Percentiles rank a stretch among this genome's conserved stretches.
phyloP scores from a whole-genome alignment of 129 eudicot genomes.

The Apium graveolens region DNA sequence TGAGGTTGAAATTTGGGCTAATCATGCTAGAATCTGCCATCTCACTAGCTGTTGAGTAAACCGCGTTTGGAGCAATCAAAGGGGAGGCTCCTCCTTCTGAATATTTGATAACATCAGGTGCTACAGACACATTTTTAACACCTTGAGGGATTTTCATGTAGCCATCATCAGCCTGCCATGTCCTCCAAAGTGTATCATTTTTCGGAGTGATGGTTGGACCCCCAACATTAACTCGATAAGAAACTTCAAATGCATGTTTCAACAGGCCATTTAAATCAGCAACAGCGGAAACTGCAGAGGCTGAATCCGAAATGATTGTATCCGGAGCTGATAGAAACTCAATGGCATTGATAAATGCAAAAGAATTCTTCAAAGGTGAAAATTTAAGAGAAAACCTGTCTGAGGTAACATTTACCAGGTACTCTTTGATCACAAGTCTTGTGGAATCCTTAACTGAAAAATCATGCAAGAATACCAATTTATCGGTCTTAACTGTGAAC shows the following conservation, averaged over 20 bases:
- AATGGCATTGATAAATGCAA: constrained; percentile 79
- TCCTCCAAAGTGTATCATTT: constrained; percentile 73
- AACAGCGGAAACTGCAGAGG: constrained; percentile 44
- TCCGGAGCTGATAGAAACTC: constrained; percentile 81
- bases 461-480: constrained; percentile 61
- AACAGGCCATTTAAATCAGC: constrained; percentile 51
- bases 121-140: constrained; percentile 37
- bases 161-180: constrained; percentile 52
- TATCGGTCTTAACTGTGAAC: constrained; percentile 60
- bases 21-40: constrained; percentile 70
- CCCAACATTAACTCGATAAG: constrained; percentile 71
- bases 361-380: constrained; percentile 64
- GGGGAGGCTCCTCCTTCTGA: constrained; percentile 71
- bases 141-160: constrained; percentile 60
- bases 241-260: constrained; percentile 45
- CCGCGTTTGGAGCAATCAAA: constrained; percentile 59
- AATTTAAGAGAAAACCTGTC: constrained; percentile 55
- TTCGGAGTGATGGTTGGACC: constrained; percentile 59
- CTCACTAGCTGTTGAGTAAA: constrained; percentile 66
- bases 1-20: constrained; percentile 60
- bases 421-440: constrained; percentile 50
- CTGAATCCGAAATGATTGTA: constrained; percentile 59
- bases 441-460: constrained; percentile 39
- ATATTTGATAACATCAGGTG: constrained; percentile 39
- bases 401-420: constrained; percentile 61